A percentile compares a stretch with the other conserved stretches of the same genome.
Conservation (phyloP, 1,139 yeast genomes). For the Debaryomyces robertsiae region DNA sequence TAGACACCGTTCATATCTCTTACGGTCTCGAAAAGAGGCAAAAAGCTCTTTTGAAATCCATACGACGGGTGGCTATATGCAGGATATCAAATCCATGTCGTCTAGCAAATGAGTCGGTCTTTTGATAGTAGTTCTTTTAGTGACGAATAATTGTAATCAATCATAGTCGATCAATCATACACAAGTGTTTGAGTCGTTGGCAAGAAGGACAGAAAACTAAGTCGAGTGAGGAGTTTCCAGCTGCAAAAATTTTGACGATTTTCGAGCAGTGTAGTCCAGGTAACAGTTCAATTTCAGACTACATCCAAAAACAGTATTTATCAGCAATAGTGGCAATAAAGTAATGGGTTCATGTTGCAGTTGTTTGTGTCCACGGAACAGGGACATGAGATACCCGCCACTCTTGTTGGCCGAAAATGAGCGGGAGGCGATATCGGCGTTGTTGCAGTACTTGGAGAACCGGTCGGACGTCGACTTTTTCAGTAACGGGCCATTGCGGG, state of each 20-base stretch:
- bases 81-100: constrained; percentile 3
- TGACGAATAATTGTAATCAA: constrained; percentile 2
- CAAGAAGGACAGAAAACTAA: not conserved
- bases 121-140: constrained; percentile 7
- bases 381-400: constrained; percentile 65
- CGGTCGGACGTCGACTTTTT: constrained; percentile 85
- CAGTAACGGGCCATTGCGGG: constrained; percentile 85
- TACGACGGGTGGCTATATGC: not conserved
- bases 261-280: too few species aligned
- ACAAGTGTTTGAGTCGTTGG: not conserved
- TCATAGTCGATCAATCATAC: constrained; percentile 7
- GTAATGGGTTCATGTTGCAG: constrained; percentile 71
- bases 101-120: constrained; percentile 3
- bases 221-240: not conserved
- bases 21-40: too few species aligned
- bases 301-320: not conserved
- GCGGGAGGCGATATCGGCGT: constrained; percentile 90
- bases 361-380: constrained; percentile 46
- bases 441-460: constrained; percentile 86
- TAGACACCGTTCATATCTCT: too few species aligned
- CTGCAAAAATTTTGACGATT: not conserved
- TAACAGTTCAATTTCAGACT: too few species aligned
- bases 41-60: not conserved
- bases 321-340: not conserved
- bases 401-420: constrained; percentile 90